Evolutionary conservation across 257 asterid species (phyloP), one percentile per base, ranked within the genome.

Genomic region (Plectranthus barbatus): DNA sequence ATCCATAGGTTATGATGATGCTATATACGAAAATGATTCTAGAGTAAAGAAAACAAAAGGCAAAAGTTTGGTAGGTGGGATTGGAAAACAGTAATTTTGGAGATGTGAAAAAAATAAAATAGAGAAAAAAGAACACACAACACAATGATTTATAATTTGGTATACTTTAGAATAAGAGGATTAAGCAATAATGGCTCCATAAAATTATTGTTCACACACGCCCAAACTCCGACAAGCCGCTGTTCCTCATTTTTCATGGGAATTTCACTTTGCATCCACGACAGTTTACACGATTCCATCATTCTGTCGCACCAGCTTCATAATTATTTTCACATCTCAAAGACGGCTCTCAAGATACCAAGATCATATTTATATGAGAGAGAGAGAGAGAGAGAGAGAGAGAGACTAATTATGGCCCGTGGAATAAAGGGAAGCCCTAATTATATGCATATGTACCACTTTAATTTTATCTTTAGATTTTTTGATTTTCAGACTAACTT

Each of bases 161-260:
- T 62, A 34, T 41, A 26, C 9, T 62, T 53, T 70, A 34, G 68
- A 45, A 61, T 31, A 33, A 7, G 33, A 53, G 58, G 69, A 59
- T 23, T 37, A 41, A 54, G 46, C 26, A 62, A 62, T 70, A 44
- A 62, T 70, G 70, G 37, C 10, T 31, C 33, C 46, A 62, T 24
- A 62, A n/a, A n/a, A n/a, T n/a, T 7, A 26, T 34, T 46, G 60
- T 63, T 70, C 70, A 62, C 66, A 62, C 66, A 55, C 47, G 47
- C 45, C 70, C 18, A 62, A 53, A 53, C 7, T 51, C 24, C 14
- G 66, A 62, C 66, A 70, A 34, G 26, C 56, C 18, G 17, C 23
- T 69, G 59, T 60, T 34, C 39, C 63, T 60, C 9, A 18, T 20
- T 60, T 45, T 21, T 31, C 44, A 33, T n/a, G 20, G 52, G 41